A percentile compares a stretch with the other conserved stretches of the same genome.
Evolutionary conservation across 371 early-diverging fungal genomes (phyloP).

Genomic region (Cladochytrium tenue): DNA sequence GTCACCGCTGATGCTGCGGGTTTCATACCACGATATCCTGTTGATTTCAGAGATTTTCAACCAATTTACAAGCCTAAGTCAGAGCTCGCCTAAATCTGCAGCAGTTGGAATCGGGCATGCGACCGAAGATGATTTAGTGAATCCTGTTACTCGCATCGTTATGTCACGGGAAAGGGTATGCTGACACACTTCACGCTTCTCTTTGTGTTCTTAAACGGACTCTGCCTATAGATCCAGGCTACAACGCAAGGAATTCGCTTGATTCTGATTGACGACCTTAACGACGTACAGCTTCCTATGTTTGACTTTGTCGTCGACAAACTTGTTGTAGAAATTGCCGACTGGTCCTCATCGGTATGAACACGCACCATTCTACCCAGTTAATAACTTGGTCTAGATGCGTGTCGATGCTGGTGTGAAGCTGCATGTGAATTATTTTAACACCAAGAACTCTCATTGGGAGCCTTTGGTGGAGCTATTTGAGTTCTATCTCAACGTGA

Average conservation of each 20-base stretch:
- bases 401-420: constrained; percentile 71
- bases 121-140: neutral
- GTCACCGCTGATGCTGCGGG: constrained; percentile 39
- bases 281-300: constrained; percentile 82
- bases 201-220: neutral
- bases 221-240: constrained; percentile 32
- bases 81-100: too few relatives aligned
- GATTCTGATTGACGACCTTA: constrained; percentile 87
- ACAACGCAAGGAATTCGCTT: constrained; percentile 75
- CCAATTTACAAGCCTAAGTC: constrained; percentile 51
- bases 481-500: constrained; percentile 47
- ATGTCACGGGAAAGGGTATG: constrained; percentile 55
- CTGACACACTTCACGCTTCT: neutral
- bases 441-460: constrained; percentile 96
- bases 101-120: too few relatives aligned
- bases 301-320: constrained; percentile 79
- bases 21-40: constrained; percentile 79
- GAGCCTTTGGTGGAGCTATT: constrained; percentile 95
- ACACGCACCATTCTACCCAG: constrained; percentile 2
- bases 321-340: constrained; percentile 73
- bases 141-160: constrained; percentile 29
- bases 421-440: constrained; percentile 86
- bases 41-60: constrained; percentile 79
- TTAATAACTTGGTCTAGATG: constrained; percentile 41
- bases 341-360: constrained; percentile 80